Evolutionary conservation across 2,329 filamentous ascomycete genomes (phyloP).

Genomic region (Rhytidhysteron rufulum): DNA sequence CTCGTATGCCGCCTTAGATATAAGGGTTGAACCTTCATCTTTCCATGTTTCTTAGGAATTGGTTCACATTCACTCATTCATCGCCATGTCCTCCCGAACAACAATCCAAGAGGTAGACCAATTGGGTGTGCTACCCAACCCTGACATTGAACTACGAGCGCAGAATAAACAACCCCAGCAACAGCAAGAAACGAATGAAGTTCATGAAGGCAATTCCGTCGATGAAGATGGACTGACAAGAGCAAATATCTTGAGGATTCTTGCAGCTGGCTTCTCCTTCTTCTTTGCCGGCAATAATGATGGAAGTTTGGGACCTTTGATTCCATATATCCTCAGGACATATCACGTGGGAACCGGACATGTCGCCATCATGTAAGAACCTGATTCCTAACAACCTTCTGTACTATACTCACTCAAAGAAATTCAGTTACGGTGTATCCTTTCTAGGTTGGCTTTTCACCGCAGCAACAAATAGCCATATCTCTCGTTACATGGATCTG

Average conservation of each 20-base stretch:
- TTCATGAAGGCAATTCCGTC: not conserved
- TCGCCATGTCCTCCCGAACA: not conserved
- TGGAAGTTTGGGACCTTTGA: conserved; percentile 59
- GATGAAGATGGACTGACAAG: not conserved
- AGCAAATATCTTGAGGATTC: conserved; percentile 42
- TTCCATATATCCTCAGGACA: conserved; percentile 59
- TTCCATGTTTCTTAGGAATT: no score
- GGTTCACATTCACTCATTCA: no score
- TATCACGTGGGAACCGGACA: conserved; percentile 51
- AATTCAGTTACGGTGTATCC: conserved; percentile 46
- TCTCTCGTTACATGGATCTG: conserved; percentile 51
- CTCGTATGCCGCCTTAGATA: no score
- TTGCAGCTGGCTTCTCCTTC: conserved; percentile 58
- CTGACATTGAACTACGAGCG: not conserved
- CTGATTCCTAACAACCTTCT: not conserved
- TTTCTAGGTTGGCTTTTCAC: conserved; percentile 60
- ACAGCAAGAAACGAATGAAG: no score
- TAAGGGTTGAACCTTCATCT: no score
- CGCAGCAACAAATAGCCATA: conserved; percentile 54
- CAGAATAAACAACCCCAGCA: not conserved
- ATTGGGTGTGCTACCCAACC: not conserved
- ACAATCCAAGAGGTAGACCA: not conserved
- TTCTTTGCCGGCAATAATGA: conserved; percentile 65
- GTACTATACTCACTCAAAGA: conserved; percentile 24
- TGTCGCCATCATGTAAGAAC: conserved; percentile 44